Percentiles rank a stretch among this genome's conserved stretches.
Evolutionary conservation across 1,139 yeast species (phyloP).

Genomic region (Ogataea hybrid): DNA sequence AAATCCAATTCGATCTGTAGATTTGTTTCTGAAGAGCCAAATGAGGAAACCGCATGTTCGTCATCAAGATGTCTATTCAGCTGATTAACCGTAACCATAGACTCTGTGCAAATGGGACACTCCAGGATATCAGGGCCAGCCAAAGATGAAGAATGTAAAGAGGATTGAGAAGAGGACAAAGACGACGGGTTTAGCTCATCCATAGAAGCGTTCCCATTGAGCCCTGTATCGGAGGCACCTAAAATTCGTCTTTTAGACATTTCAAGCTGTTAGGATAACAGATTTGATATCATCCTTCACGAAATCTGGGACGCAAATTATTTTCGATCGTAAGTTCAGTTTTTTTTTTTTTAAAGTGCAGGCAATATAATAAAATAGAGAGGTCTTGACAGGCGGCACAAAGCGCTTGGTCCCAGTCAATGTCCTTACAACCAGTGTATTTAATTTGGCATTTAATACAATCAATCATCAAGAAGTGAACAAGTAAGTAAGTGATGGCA

Average conservation of each 20-base stretch:
- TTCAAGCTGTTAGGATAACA: neutral
- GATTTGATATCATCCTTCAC: neutral
- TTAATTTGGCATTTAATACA: constrained; percentile 4
- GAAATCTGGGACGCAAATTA: neutral
- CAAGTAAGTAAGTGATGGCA: constrained; percentile 1
- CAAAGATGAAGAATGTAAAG: constrained; percentile 4
- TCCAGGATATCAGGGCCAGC: constrained; percentile 20
- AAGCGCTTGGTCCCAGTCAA: no score
- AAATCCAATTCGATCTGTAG: constrained; percentile 34
- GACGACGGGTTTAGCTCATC: no score
- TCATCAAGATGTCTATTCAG: constrained; percentile 75
- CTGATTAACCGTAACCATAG: constrained; percentile 54
- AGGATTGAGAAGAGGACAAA: constrained; percentile 2
- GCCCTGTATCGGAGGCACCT: constrained; percentile 11
- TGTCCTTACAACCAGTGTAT: neutral
- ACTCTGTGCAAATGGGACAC: constrained; percentile 74
- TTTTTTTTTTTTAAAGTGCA: neutral
- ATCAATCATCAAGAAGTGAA: constrained; percentile 6
- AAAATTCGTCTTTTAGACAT: constrained; percentile 25
- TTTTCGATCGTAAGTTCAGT: no score
- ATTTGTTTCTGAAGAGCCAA: constrained; percentile 13
- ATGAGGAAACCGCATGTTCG: constrained; percentile 44
- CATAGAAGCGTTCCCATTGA: no score
- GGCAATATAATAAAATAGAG: neutral
- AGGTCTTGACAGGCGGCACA: no score